A percentile compares a stretch with the other conserved stretches of the same genome.
Evolutionary conservation across 129 eudicot genomes (phyloP).

Genomic region (Kitagawia praeruptora): DNA sequence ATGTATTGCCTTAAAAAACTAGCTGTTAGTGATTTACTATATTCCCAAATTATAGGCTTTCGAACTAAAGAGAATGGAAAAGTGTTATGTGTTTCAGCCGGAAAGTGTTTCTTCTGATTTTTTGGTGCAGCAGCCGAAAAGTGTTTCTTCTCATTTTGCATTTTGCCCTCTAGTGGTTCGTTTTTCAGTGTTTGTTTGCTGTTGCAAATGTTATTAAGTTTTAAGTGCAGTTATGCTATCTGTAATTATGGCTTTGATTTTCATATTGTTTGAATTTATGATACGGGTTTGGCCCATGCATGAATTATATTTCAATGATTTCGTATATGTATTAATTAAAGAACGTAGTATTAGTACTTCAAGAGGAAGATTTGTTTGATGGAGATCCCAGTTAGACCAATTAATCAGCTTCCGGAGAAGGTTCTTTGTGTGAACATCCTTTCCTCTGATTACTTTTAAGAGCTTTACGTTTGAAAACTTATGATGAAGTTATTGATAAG

Average conservation of each 20-base stretch:
- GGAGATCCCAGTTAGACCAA: conserved; percentile 79
- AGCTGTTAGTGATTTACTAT: too few species aligned
- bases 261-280: neutral
- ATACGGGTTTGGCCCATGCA: neutral
- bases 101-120: too few species aligned
- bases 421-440: conserved; percentile 89
- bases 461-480: conserved; percentile 78
- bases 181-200: too few species aligned
- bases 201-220: too few species aligned
- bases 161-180: too few species aligned
- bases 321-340: neutral
- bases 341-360: neutral
- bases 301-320: neutral
- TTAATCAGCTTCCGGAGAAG: conserved; percentile 78
- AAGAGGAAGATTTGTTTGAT: conserved; percentile 20
- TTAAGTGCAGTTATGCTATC: too few species aligned
- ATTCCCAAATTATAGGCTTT: too few species aligned
- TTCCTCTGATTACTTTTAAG: conserved; percentile 86
- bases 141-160: too few species aligned
- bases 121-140: too few species aligned
- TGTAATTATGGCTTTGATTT: neutral
- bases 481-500: conserved; percentile 61
- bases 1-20: too few species aligned
- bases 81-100: too few species aligned
- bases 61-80: too few species aligned